A percentile compares a stretch with the other conserved stretches of the same genome.
phyloP scores from a whole-genome alignment of 257 asterid genomes.

The Penstemon eatonii region DNA sequence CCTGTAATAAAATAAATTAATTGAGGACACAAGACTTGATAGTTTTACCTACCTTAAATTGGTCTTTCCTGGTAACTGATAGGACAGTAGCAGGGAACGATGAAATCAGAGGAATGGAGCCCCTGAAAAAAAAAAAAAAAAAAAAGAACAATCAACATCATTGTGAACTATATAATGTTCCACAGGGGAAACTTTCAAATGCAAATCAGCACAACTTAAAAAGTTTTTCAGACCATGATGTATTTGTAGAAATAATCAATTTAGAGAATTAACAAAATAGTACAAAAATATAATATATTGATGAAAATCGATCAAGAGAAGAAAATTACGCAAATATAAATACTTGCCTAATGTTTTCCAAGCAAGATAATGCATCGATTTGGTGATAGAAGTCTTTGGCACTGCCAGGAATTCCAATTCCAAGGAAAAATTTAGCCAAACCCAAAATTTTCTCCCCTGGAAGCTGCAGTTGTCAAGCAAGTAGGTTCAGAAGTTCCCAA shows the following conservation, averaged over 20 bases:
- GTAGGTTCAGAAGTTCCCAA: slow-evolving; percentile 25
- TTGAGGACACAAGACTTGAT: slow-evolving; percentile 24
- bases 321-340: slow-evolving; percentile 2
- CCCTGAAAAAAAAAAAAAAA: slow-evolving; percentile 48
- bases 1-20: slow-evolving; percentile 17
- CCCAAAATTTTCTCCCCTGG: slow-evolving; percentile 87
- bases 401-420: slow-evolving; percentile 81
- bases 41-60: slow-evolving; percentile 66
- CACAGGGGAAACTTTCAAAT: not conserved
- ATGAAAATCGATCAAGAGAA: slow-evolving; percentile 1
- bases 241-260: slow-evolving; percentile 17
- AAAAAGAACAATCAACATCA: slow-evolving; percentile 23
- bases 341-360: slow-evolving; percentile 71
- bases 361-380: slow-evolving; percentile 71
- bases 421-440: slow-evolving; percentile 86
- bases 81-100: slow-evolving; percentile 83
- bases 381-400: slow-evolving; percentile 80
- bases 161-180: slow-evolving; percentile 9
- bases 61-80: slow-evolving; percentile 73
- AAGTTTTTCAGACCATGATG: not conserved
- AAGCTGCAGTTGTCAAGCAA: slow-evolving; percentile 55
- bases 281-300: not conserved
- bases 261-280: slow-evolving; percentile 6
- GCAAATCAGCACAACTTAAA: slow-evolving; percentile 16
- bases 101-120: slow-evolving; percentile 74